Base-by-base conservation (phyloP, 2,329 filamentous ascomycete genomes). In the Pyrenophora graminea region DNA sequence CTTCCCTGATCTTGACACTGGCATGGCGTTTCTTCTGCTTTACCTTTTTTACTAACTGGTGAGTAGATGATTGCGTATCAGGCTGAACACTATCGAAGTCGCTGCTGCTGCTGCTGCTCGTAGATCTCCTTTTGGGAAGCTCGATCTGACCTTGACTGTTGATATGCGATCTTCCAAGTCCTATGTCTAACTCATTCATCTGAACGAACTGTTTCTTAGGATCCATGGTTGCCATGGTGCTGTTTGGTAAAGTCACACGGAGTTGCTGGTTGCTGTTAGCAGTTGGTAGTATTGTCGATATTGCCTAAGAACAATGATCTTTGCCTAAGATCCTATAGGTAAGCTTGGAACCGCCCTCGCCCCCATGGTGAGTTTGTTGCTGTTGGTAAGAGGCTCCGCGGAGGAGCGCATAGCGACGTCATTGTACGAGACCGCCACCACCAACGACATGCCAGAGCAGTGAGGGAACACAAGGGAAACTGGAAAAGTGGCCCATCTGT, bases 151-250 rank as follows among this genome's bases (percentile, higher is more conserved):
- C 49, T 31, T 56, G 15, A 3, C 30, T 19, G 17, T 51, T 50
- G 39, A 63, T 59, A 8, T 40, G 47, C 6, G 58, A 45, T 4
- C 60, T 49, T 45, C 60, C 58, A 25, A 63, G 56, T 4, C 58
- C 56, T 27, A 60, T 55, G 6, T 53, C 10, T 5, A 23, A 6
- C 8, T 45, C 42, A 19, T 56, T 42, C 2, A 58, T 43, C n/a
- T 52, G 39, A 3, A 53, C 12, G 42, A 61, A 13, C 59, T 76
- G 19, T 64, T 75, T 36, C n/a, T 51, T 10, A 12, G 39, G 37
- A 34, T 38, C 38, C 48, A 52, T 50, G 69, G 74, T 21, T 21
- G 19, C 33, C 18, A 32, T 44, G 37, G 17, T 36, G 19, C 6
- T 12, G 27, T 21, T 36, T 21, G 23, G 18, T 46, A 17, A 17